A percentile compares a stretch with the other conserved stretches of the same genome.
Conservation (phyloP, 148 eudicot species). For the Camellia japonica region DNA sequence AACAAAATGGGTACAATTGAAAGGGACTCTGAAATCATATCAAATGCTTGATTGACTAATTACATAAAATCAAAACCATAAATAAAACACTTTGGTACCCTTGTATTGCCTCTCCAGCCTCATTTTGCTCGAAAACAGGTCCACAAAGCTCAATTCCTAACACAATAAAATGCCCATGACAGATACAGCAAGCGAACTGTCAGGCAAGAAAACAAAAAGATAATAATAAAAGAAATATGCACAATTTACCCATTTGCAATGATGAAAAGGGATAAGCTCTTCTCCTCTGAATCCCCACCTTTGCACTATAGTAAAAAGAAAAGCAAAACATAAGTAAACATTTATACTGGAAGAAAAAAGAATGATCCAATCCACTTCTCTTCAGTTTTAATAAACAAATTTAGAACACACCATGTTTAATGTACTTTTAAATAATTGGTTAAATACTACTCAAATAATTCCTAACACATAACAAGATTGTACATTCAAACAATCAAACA, state of each 20-base stretch:
- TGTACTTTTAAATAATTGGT: not conserved
- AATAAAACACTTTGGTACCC: constrained; percentile 21
- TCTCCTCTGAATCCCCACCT: constrained; percentile 63
- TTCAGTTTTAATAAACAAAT: not conserved
- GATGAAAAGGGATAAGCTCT: constrained; percentile 52
- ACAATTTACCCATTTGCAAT: constrained; percentile 51
- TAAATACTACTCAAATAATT: not conserved
- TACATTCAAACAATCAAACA: too few species aligned
- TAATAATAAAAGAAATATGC: not conserved
- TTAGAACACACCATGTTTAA: not conserved
- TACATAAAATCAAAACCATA: not conserved
- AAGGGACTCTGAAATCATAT: not conserved
- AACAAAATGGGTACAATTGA: constrained; percentile 18
- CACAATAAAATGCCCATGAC: constrained; percentile 3
- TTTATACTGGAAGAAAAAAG: not conserved
- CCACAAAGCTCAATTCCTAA: constrained; percentile 58
- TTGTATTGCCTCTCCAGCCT: constrained; percentile 70
- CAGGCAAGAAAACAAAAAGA: constrained; percentile 11
- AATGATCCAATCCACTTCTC: not conserved
- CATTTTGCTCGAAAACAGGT: constrained; percentile 68
- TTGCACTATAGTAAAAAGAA: constrained; percentile 44
- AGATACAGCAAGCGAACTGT: not conserved
- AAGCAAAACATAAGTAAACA: not conserved
- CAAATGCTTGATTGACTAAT: not conserved
- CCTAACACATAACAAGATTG: not conserved